Evolutionary conservation across 345 rosid species (phyloP), one percentile per base, ranked within the genome.

Genomic region (Cardiospermum halicacabum): DNA sequence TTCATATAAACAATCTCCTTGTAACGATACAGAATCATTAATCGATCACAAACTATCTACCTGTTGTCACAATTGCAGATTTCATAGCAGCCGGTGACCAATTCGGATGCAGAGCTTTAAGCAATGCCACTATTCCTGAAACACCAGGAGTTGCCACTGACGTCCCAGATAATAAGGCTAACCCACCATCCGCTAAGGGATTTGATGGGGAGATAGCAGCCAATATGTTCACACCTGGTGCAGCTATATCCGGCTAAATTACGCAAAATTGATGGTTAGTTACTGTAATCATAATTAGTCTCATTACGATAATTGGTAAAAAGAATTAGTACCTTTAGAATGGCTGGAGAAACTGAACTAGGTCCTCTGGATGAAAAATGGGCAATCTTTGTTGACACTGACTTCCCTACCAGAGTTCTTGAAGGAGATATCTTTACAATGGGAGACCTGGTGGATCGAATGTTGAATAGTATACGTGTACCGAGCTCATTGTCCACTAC

Each of bases 41-140:
- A n/a, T 1, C 0, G 16, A 1, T 43, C 16, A n/a, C 16, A 43
- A 8, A 34, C 19, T 12, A n/a, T 12, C 31, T 32, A 81, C 83
- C 79, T 40, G 80, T 77, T 10, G 80, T 82, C 68, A 82, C 80
- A 49, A 82, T 70, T 30, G 84, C 80, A 47, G 86, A 82, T 75
- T 62, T 77, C 61, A 77, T 50, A 5, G 84, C 80, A 39, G 82
- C 72, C 43, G 84, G 84, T 15, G 82, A 75, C 84, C 80, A 79
- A 39, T 34, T 24, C 10, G 73, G 86, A 57, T 77, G 82, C 45
- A 65, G 19, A 55, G 70, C 58, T 75, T 72, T 82, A 25, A 79
- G 65, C 57, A 79, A 73, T 21, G 78, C 78, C 36, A 75, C 62
- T 65, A 79, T 70, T 45, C 80, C 80, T 15, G 84, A 60, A 11